These are phyloP conservation scores for Kuraishia molischiana DNA, from an alignment of 805 yeast species.

Conservation along the genomic window DNA sequence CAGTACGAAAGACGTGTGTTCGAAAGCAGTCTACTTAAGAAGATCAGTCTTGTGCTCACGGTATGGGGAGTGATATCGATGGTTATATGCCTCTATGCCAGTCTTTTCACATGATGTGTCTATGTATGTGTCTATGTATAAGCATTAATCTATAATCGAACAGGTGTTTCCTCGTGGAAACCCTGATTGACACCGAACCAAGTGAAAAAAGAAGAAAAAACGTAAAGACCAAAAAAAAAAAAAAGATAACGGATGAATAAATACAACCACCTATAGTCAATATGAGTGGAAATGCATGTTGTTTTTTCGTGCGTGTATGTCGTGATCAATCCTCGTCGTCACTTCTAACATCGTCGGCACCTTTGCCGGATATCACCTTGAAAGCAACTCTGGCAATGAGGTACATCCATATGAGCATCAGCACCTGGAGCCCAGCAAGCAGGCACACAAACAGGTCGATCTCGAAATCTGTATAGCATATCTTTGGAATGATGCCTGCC, in stretches of 20 bases:
- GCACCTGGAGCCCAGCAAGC: slow-evolving; percentile 54
- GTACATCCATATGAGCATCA: slow-evolving; percentile 66
- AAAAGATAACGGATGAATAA: too few species aligned
- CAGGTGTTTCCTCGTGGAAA: too few species aligned
- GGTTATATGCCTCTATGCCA: slow-evolving; percentile 43
- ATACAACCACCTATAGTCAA: too few species aligned
- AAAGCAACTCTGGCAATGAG: slow-evolving; percentile 62
- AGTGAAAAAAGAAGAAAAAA: too few species aligned
- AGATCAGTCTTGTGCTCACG: slow-evolving; percentile 27
- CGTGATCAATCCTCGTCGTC: slow-evolving; percentile 48
- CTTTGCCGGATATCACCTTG: slow-evolving; percentile 58
- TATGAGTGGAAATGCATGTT: too few species aligned
- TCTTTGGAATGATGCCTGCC: slow-evolving; percentile 13
- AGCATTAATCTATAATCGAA: too few species aligned
- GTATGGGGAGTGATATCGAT: slow-evolving; percentile 47
- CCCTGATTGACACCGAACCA: too few species aligned
- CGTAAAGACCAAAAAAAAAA: too few species aligned
- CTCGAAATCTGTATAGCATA: slow-evolving; percentile 38
- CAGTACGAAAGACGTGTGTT: slow-evolving; percentile 9
- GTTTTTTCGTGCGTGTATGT: too few species aligned
- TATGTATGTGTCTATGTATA: neutral
- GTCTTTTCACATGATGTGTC: slow-evolving; percentile 25
- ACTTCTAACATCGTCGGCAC: slow-evolving; percentile 83
- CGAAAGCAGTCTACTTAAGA: slow-evolving; percentile 3
- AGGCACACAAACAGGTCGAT: slow-evolving; percentile 41